phyloP scores from a whole-genome alignment of 306 rosid species.

The Corylus heterophylla region DNA sequence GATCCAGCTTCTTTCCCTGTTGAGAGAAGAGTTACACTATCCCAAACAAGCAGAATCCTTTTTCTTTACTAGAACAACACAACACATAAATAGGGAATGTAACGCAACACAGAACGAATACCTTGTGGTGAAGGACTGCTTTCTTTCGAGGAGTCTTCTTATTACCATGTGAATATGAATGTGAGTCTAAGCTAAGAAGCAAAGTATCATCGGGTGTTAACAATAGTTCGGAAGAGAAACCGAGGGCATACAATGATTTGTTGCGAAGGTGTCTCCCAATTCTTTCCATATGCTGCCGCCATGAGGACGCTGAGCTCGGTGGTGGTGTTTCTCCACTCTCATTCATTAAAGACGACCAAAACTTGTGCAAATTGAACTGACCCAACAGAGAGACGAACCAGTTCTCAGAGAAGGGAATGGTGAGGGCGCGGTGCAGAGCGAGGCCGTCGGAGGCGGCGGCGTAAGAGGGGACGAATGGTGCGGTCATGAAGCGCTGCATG shows the following conservation, averaged over 20 bases:
- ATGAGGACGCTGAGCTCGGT: conserved; percentile 38
- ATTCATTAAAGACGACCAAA: conserved; percentile 53
- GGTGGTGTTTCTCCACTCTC: conserved; percentile 35
- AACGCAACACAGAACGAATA: conserved; percentile 18
- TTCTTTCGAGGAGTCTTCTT: conserved; percentile 54
- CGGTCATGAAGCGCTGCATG: conserved; percentile 79
- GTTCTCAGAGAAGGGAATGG: conserved; percentile 56
- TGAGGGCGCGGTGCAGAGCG: conserved; percentile 65
- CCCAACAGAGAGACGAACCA: conserved; percentile 65
- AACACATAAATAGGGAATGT: not conserved
- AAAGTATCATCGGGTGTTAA: conserved; percentile 63
- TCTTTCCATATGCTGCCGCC: conserved; percentile 34
- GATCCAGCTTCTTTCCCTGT: too few relatives aligned
- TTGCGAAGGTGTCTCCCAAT: conserved; percentile 52
- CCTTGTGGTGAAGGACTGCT: conserved; percentile 69
- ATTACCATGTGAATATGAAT: conserved; percentile 36
- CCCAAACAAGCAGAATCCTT: not conserved
- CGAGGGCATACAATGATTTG: conserved; percentile 70
- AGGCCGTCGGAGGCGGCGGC: conserved; percentile 46
- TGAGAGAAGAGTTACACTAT: too few relatives aligned
- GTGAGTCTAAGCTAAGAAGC: conserved; percentile 58
- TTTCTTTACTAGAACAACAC: not conserved
- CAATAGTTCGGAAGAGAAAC: conserved; percentile 66
- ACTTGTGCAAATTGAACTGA: conserved; percentile 86
- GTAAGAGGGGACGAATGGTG: conserved; percentile 60